Base-by-base conservation (phyloP, 1,139 yeast species). In the Blastobotrys aristatus region DNA sequence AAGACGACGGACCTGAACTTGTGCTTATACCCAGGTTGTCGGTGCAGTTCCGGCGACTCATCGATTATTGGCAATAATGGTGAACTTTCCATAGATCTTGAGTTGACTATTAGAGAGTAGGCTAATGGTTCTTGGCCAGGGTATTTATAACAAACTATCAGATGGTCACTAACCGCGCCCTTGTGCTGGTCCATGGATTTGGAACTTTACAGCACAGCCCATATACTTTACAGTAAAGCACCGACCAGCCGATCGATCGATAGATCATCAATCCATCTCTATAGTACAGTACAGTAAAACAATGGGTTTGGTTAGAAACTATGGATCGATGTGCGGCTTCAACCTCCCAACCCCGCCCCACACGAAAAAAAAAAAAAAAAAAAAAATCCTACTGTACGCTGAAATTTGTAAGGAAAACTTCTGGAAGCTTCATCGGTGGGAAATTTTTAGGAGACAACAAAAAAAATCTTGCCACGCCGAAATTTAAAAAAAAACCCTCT, bases 1-100 rank as follows among this genome's bases (percentile, higher is more conserved):
- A 42, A 36, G 13, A 58, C 35, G 17, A 55, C 45, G 5, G 54
- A 45, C 21, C 47, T 40, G 14, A 51, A 27, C 46, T 58, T 58
- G n/a, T 53, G 45, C 20, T 13, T 33, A 33, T 33, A 17, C 4
- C 24, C 20, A n/a, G 37, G 24, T 16, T 16, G 21, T 33, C 13
- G 4, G 18, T n/a, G 8, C 13, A n/a, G n/a, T 13, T 34, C 38
- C 18, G 38, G 38, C 27, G 27, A 5, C 27, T 24, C 5, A 24
- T 24, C 27, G 22, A 34, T 34, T 13, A 21, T 32, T 4, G 38
- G 21, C 24, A 34, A 13, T 18, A 34, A 14, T 3, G 38, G 10
- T 3, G 38, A 24, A 24, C 10, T 24, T 24, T 24, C 27, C 27
- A 24, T 24, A 24, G 10, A n/a, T n/a, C n/a, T n/a, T n/a, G n/a